These are phyloP conservation scores for Pseudonitzschia multistriata DNA, from an alignment of 108 stramenopile genomes.

Conservation along the genomic window DNA sequence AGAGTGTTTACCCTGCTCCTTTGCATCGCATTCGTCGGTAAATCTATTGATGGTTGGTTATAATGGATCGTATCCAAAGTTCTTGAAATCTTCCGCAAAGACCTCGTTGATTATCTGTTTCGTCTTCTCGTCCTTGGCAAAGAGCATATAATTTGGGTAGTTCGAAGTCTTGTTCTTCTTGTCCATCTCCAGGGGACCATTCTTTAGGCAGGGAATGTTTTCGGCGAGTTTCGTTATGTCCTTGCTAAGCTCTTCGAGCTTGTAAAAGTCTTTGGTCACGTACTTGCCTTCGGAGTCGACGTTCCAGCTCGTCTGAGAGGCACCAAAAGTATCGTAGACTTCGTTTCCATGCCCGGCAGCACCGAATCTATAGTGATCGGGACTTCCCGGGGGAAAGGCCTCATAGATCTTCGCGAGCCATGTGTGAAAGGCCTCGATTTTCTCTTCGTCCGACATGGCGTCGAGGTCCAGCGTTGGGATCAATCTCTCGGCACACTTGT, in stretches of 20 bases:
- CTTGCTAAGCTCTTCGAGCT: conserved; percentile 14
- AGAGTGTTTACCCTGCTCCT: too few relatives aligned
- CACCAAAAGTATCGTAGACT: conserved; percentile 15
- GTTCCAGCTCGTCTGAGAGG: conserved; percentile 25
- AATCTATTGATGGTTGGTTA: not conserved
- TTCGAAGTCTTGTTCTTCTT: conserved; percentile 17
- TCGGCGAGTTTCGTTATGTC: conserved; percentile 18
- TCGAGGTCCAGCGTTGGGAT: conserved; percentile 2
- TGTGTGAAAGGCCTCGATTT: conserved; percentile 16
- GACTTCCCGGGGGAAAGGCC: conserved; percentile 1
- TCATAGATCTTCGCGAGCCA: conserved; percentile 2
- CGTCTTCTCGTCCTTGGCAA: conserved; percentile 19
- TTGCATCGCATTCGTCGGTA: too few relatives aligned
- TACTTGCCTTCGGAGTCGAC: conserved; percentile 18
- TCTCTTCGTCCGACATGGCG: conserved; percentile 13
- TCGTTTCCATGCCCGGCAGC: conserved; percentile 22
- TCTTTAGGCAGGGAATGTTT: conserved; percentile 15
- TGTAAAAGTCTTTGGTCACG: conserved; percentile 10
- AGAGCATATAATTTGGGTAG: conserved; percentile 23
- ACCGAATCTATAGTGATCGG: conserved; percentile 21
- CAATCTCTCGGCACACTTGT: conserved; percentile 2
- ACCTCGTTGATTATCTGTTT: conserved; percentile 23
- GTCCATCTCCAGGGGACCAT: conserved; percentile 8
- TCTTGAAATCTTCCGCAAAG: conserved; percentile 18
- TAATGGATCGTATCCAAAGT: conserved; percentile 17